Percentiles rank a stretch among this genome's conserved stretches.
These are phyloP conservation scores for Russula olivacea DNA, from an alignment of 768 basidiomycete species.

Conservation along the genomic window DNA sequence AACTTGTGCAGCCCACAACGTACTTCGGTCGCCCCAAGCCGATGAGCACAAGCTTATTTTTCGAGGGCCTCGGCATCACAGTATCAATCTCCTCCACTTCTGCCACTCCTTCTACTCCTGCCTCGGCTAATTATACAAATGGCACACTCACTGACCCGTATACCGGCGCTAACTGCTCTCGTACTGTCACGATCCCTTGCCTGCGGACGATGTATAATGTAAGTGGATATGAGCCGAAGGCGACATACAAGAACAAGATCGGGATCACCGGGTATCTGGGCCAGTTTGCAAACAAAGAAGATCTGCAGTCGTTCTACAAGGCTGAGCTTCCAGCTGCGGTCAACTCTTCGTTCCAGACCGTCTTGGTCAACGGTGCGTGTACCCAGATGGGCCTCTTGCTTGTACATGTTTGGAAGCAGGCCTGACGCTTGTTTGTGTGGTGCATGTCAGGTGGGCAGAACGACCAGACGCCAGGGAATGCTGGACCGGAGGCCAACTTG, in stretches of 20 bases:
- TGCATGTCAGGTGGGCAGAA: constrained; percentile 22
- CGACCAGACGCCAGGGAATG: constrained; percentile 15
- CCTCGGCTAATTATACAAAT: background rate
- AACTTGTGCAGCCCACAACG: constrained; percentile 68
- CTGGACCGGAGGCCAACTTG: constrained; percentile 29
- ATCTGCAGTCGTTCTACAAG: constrained; percentile 24
- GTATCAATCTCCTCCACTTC: background rate
- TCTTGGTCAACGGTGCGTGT: constrained; percentile 15
- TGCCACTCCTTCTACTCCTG: background rate
- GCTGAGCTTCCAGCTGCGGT: constrained; percentile 19
- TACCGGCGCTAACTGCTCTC: constrained; percentile 32
- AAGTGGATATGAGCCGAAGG: constrained; percentile 26
- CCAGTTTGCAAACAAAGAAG: constrained; percentile 30
- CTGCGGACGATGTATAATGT: constrained; percentile 34
- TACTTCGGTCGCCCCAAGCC: constrained; percentile 49
- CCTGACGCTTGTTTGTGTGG: background rate
- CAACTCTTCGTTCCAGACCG: constrained; percentile 13
- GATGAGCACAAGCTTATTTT: constrained; percentile 38
- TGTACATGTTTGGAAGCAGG: background rate
- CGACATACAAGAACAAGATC: constrained; percentile 30
- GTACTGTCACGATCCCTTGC: constrained; percentile 33
- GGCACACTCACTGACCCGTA: constrained; percentile 22
- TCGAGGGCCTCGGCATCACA: background rate
- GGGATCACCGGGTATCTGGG: constrained; percentile 36
- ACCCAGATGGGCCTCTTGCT: background rate